phyloP scores from a whole-genome alignment of 305 asterid species.

The Fraxinus platypoda region DNA sequence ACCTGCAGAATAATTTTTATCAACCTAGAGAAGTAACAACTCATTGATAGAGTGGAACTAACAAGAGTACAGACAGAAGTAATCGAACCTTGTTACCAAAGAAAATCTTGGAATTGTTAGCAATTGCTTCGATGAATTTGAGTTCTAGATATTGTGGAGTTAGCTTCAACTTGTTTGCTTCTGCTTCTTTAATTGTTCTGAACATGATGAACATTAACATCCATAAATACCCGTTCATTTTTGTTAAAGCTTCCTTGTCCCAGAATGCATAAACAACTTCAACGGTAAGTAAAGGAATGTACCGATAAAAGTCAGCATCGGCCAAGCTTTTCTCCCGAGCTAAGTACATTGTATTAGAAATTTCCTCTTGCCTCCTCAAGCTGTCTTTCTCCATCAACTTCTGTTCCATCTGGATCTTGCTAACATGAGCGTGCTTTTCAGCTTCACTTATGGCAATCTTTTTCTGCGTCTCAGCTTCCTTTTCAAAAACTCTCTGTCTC shows the following conservation, averaged over 20 bases:
- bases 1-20: slow-evolving; percentile 49
- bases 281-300: slow-evolving; percentile 19
- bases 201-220: slow-evolving; percentile 21
- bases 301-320: slow-evolving; percentile 88
- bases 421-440: slow-evolving; percentile 82
- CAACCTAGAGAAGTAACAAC: slow-evolving; percentile 18
- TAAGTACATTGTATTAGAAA: slow-evolving; percentile 79
- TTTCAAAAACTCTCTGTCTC: slow-evolving; percentile 87
- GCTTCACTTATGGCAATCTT: slow-evolving; percentile 97
- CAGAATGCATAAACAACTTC: not conserved
- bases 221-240: not conserved
- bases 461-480: slow-evolving; percentile 95
- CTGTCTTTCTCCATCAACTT: slow-evolving; percentile 95
- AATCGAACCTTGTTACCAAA: slow-evolving; percentile 78
- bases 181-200: slow-evolving; percentile 87
- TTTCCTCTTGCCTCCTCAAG: slow-evolving; percentile 84
- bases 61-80: not conserved
- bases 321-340: slow-evolving; percentile 98
- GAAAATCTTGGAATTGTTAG: slow-evolving; percentile 89
- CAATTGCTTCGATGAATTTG: slow-evolving; percentile 81
- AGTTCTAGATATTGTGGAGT: slow-evolving; percentile 83
- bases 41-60: not conserved
- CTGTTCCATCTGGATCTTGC: slow-evolving; percentile 93
- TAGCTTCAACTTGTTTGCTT: slow-evolving; percentile 87
- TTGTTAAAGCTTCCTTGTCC: not conserved